Percentiles rank a stretch among this genome's conserved stretches.
Evolutionary conservation across 75 land plant species (phyloP).

Genomic region (Ceratopteris richardii): DNA sequence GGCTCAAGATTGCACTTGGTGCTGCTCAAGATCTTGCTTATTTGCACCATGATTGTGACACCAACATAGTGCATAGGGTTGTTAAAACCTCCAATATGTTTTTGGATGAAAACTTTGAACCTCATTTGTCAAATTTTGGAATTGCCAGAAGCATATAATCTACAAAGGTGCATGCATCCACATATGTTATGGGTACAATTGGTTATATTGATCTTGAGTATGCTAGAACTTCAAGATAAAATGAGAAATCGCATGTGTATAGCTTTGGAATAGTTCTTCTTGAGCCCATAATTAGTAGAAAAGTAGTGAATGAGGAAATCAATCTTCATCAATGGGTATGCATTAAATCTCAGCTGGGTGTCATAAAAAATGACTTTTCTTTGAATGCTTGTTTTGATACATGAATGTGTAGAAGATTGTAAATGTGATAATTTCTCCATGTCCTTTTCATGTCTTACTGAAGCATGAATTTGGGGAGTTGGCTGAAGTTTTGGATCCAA

Average conservation of each 20-base stretch:
- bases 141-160: slow-evolving; percentile 3
- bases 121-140: slow-evolving; percentile 7
- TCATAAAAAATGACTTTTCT: too few species aligned
- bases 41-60: slow-evolving; percentile 2
- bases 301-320: slow-evolving; percentile 69
- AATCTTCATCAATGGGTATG: slow-evolving; percentile 79
- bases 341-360: too few species aligned
- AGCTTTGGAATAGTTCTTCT: slow-evolving; percentile 87
- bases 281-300: slow-evolving; percentile 75
- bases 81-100: slow-evolving; percentile 5
- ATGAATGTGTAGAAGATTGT: too few species aligned
- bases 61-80: slow-evolving; percentile 7
- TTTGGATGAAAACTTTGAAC: slow-evolving; percentile 2
- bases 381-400: too few species aligned
- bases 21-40: slow-evolving; percentile 3
- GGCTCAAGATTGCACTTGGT: background rate
- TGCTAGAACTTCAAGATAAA: slow-evolving; percentile 74
- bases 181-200: slow-evolving; percentile 20
- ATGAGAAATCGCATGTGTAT: slow-evolving; percentile 90
- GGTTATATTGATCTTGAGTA: slow-evolving; percentile 96
- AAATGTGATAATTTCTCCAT: too few species aligned
- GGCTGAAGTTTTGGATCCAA: slow-evolving; percentile 72
- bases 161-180: background rate
- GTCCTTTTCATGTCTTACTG: slow-evolving; percentile 59
- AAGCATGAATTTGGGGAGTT: slow-evolving; percentile 59